These are phyloP conservation scores for Blastomyces silverae DNA, from an alignment of 2,329 filamentous ascomycete genomes.

Conservation along the genomic window DNA sequence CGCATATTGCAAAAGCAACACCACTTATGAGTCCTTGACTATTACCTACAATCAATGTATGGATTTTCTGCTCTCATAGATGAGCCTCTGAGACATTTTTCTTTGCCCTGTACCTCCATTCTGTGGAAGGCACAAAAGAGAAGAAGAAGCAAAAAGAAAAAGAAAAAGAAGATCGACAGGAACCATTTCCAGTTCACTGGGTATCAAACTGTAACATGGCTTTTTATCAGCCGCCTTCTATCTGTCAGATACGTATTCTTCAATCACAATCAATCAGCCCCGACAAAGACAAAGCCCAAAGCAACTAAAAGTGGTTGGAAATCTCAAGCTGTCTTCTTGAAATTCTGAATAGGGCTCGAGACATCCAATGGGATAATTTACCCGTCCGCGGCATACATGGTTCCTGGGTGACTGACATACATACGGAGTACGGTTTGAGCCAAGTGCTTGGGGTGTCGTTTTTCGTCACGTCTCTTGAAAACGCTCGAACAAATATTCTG, in stretches of 20 bases:
- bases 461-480: not conserved
- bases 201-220: not conserved
- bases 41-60: not conserved
- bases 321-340: not conserved
- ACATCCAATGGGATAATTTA: conserved; percentile 5
- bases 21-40: too few relatives aligned
- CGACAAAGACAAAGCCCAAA: not conserved
- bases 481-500: too few relatives aligned
- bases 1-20: too few relatives aligned
- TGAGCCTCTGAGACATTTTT: too few relatives aligned
- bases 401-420: conserved; percentile 4
- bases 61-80: not conserved
- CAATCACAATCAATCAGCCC: not conserved
- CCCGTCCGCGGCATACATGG: not conserved
- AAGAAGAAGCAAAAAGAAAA: too few relatives aligned
- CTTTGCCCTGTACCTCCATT: not conserved
- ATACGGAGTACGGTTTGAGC: not conserved
- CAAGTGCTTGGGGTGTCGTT: not conserved
- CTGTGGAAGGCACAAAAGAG: not conserved
- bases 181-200: not conserved
- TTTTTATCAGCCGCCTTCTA: not conserved
- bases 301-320: not conserved
- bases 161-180: not conserved
- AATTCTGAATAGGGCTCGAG: not conserved
- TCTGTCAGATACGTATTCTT: not conserved